A percentile compares a stretch with the other conserved stretches of the same genome.
Evolutionary conservation across 257 asterid genomes (phyloP).

Genomic region (Solanum paucissectum): DNA sequence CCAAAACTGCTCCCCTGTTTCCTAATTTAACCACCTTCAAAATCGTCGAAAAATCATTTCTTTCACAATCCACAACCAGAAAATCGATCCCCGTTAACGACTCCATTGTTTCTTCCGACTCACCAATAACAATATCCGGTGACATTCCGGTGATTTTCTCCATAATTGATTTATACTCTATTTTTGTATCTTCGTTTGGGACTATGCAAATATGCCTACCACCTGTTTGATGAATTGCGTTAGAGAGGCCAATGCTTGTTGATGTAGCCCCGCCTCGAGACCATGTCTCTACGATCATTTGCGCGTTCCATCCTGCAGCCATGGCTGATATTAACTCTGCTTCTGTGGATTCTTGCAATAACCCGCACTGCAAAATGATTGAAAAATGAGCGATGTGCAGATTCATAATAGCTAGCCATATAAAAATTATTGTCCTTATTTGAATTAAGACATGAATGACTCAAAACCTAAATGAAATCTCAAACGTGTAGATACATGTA

Average conservation of each 20-base stretch:
- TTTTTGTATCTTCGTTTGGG: background rate
- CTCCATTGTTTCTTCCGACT: background rate
- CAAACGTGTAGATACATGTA: background rate
- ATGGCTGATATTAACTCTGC: background rate
- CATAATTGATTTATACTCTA: background rate
- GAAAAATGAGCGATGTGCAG: background rate
- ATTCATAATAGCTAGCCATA: background rate
- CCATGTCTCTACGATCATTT: background rate
- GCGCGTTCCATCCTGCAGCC: conserved; percentile 1
- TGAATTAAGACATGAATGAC: background rate
- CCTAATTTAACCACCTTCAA: background rate
- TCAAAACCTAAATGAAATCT: background rate
- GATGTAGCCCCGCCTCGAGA: background rate
- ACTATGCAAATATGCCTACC: background rate
- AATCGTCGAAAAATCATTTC: background rate
- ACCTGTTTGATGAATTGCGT: background rate
- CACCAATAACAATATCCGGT: background rate
- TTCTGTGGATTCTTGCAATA: background rate
- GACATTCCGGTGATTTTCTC: background rate
- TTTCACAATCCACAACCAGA: background rate
- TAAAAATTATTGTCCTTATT: background rate
- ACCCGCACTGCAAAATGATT: background rate
- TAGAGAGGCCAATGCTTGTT: background rate
- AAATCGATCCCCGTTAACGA: background rate
- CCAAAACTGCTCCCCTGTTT: conserved; percentile 1